Conservation (phyloP, 345 rosid species). For the Populus davidiana region DNA sequence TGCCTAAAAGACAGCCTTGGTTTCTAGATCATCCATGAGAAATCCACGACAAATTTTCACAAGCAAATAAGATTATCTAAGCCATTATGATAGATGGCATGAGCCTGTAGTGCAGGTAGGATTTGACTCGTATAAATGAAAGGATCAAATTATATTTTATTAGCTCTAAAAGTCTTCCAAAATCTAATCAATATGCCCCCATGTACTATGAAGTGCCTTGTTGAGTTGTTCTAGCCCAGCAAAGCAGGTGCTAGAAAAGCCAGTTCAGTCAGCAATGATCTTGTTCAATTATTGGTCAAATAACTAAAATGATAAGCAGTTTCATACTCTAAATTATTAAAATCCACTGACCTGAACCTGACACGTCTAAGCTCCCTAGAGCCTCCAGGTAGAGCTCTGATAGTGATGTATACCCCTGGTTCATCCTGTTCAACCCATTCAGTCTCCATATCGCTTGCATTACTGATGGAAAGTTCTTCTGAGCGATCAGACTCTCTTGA, state of each 20-base stretch:
- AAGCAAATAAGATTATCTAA: neutral
- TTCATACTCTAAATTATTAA: neutral
- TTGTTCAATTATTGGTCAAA: too few relatives aligned
- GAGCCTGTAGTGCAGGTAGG: neutral
- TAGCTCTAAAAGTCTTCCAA: neutral
- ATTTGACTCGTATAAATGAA: neutral
- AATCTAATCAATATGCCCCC: neutral
- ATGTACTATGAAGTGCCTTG: neutral
- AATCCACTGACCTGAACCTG: constrained; percentile 72
- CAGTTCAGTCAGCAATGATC: neutral
- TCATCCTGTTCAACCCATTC: constrained; percentile 99
- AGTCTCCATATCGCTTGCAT: constrained; percentile 84
- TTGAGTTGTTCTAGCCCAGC: neutral
- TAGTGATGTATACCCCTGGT: constrained; percentile 89
- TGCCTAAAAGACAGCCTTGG: neutral
- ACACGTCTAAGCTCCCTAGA: constrained; percentile 88
- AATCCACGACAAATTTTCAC: neutral
- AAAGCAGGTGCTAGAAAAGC: neutral
- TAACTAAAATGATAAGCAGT: neutral
- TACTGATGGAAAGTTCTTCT: constrained; percentile 76
- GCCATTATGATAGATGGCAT: neutral
- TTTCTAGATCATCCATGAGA: constrained; percentile 6
- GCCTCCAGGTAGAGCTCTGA: constrained; percentile 73
- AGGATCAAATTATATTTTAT: too few relatives aligned
- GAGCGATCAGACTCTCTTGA: constrained; percentile 74